Evolutionary conservation across 805 yeast genomes (phyloP).

Genomic region (Nakazawaea populi): DNA sequence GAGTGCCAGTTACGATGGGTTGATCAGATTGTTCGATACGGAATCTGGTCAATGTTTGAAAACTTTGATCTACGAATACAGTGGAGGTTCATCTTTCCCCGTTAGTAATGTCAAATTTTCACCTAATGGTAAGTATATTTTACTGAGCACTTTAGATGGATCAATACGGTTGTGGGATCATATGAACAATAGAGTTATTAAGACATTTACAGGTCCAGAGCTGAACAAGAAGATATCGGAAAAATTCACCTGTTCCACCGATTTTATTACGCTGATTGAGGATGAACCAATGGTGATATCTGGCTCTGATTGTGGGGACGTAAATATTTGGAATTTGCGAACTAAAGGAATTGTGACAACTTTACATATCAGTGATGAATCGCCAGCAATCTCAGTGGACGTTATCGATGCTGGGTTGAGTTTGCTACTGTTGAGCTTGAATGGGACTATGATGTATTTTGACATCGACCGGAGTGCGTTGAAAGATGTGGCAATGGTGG

Average conservation of each 20-base stretch:
- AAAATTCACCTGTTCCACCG: slow-evolving; percentile 46
- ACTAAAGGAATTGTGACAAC: slow-evolving; percentile 39
- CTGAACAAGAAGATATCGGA: slow-evolving; percentile 28
- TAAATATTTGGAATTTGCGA: slow-evolving; percentile 66
- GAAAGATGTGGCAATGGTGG: background rate
- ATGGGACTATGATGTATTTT: slow-evolving; percentile 17
- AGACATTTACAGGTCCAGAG: slow-evolving; percentile 38
- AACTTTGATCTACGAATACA: slow-evolving; percentile 77
- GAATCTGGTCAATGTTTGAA: slow-evolving; percentile 88
- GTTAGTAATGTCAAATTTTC: slow-evolving; percentile 68
- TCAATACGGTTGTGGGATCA: slow-evolving; percentile 80
- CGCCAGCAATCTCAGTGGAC: slow-evolving; percentile 38
- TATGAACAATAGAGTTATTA: slow-evolving; percentile 71
- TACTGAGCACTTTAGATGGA: slow-evolving; percentile 81
- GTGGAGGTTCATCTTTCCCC: slow-evolving; percentile 69
- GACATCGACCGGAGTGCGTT: background rate
- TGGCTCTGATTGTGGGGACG: slow-evolving; percentile 52
- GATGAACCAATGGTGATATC: slow-evolving; percentile 42
- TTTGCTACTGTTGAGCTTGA: slow-evolving; percentile 25
- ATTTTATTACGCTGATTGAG: slow-evolving; percentile 36
- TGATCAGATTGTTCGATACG: slow-evolving; percentile 82
- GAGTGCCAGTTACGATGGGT: slow-evolving; percentile 88
- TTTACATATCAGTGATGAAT: slow-evolving; percentile 14
- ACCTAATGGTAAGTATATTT: slow-evolving; percentile 73
- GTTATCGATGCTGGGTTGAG: slow-evolving; percentile 28